Conservation (phyloP, 2,329 filamentous ascomycete genomes). For the Fusarium citri region DNA sequence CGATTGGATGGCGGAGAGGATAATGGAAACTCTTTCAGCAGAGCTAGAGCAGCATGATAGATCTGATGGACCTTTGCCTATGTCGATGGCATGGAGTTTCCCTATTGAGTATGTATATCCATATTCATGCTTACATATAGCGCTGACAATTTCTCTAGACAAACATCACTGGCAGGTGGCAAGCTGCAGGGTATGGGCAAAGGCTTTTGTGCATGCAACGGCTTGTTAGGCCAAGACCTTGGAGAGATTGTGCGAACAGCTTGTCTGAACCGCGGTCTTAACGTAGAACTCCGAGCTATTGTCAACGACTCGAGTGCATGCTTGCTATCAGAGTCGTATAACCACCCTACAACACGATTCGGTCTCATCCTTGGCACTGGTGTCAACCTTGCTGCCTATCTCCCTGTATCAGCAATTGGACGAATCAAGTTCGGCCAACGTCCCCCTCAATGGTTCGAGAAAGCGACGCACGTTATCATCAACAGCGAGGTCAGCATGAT, state of each 20-base stretch:
- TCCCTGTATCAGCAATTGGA: constrained; percentile 68
- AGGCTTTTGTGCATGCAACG: constrained; percentile 69
- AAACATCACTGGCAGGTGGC: constrained; percentile 72
- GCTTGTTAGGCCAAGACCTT: constrained; percentile 69
- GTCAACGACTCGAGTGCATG: constrained; percentile 77
- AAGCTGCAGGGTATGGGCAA: constrained; percentile 74
- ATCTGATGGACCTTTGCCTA: constrained; percentile 60
- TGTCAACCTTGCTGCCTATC: constrained; percentile 73
- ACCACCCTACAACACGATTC: constrained; percentile 68
- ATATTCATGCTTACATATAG: constrained; percentile 1
- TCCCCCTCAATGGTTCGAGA: constrained; percentile 66
- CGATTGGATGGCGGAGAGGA: constrained; percentile 74
- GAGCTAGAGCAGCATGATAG: constrained; percentile 54
- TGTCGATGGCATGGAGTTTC: constrained; percentile 77
- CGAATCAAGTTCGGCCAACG: constrained; percentile 67
- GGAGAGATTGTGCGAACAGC: constrained; percentile 68
- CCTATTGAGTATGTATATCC: constrained; percentile 66
- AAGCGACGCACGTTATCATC: constrained; percentile 71
- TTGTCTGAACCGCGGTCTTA: constrained; percentile 62
- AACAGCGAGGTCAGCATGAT: constrained; percentile 78
- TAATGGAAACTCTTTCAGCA: constrained; percentile 65
- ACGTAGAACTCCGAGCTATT: constrained; percentile 69
- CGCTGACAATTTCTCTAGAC: constrained; percentile 56
- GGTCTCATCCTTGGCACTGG: constrained; percentile 76
- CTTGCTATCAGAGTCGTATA: constrained; percentile 72